Conservation (phyloP, 1,139 yeast species). For the Diutina scorzettiae region DNA sequence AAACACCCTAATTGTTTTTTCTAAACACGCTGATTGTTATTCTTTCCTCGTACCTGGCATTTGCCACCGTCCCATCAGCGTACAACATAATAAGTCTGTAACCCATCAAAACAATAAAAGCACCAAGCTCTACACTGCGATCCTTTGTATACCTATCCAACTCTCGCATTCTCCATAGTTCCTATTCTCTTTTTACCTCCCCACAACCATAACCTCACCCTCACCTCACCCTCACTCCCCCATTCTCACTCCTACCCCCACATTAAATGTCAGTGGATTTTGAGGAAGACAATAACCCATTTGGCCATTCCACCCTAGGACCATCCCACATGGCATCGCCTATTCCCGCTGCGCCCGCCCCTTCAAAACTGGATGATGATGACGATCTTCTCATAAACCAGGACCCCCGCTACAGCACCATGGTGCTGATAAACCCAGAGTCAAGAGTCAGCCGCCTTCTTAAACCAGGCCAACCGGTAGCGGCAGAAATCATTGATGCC, state of each 20-base stretch:
- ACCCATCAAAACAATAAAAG: no score
- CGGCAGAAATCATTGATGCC: constrained; percentile 58
- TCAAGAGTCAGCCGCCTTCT: constrained; percentile 27
- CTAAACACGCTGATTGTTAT: no score
- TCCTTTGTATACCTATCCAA: no score
- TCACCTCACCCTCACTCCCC: neutral
- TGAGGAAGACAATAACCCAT: constrained; percentile 45
- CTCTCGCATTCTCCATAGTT: no score
- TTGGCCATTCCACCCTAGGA: constrained; percentile 21
- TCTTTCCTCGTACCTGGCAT: no score
- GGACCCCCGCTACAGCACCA: constrained; percentile 14
- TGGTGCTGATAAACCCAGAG: constrained; percentile 25
- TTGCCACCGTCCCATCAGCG: no score
- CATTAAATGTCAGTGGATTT: constrained; percentile 1
- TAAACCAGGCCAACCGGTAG: constrained; percentile 20
- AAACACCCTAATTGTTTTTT: no score
- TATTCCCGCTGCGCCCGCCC: constrained; percentile 7
- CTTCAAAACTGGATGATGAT: constrained; percentile 5
- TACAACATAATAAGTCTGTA: no score
- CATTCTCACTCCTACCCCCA: neutral
- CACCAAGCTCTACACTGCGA: no score
- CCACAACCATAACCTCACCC: neutral
- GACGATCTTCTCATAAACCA: constrained; percentile 9
- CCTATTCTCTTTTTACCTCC: neutral
- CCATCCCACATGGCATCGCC: constrained; percentile 1